Evolutionary conservation across 208 protist genomes (phyloP).

Genomic region (Herpetomonas samuelpessoai): DNA sequence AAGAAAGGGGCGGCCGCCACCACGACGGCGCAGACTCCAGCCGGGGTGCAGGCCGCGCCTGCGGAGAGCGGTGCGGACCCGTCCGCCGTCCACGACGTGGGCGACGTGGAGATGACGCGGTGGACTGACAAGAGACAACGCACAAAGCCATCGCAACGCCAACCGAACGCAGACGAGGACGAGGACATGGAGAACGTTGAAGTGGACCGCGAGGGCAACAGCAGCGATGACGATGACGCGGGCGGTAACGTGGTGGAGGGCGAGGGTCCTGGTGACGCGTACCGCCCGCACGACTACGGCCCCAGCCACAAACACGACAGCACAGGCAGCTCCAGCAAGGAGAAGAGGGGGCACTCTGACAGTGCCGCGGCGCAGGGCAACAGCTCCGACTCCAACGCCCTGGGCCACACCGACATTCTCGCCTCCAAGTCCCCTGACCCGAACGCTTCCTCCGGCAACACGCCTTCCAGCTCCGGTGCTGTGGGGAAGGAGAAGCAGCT

Average conservation of each 20-base stretch:
- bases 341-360: too few species aligned
- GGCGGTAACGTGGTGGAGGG: slow-evolving; percentile 16
- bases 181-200: slow-evolving; percentile 17
- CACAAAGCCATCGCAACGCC: background rate
- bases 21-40: background rate
- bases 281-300: background rate
- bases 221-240: slow-evolving; percentile 14
- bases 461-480: background rate
- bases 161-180: slow-evolving; percentile 12
- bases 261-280: slow-evolving; percentile 9
- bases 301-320: too few species aligned
- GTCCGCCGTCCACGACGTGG: background rate
- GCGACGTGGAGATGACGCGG: background rate
- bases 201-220: slow-evolving; percentile 15
- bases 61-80: background rate
- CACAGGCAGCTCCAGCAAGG: too few species aligned
- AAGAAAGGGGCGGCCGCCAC: background rate
- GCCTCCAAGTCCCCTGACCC: background rate
- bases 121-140: background rate
- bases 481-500: background rate
- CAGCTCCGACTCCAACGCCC: background rate
- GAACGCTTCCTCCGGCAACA: background rate
- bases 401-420: background rate
- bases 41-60: background rate
- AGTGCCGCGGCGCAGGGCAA: too few species aligned